These are phyloP conservation scores for Aplosporella prunicola DNA, from an alignment of 2,329 filamentous ascomycete genomes.

Conservation along the genomic window DNA sequence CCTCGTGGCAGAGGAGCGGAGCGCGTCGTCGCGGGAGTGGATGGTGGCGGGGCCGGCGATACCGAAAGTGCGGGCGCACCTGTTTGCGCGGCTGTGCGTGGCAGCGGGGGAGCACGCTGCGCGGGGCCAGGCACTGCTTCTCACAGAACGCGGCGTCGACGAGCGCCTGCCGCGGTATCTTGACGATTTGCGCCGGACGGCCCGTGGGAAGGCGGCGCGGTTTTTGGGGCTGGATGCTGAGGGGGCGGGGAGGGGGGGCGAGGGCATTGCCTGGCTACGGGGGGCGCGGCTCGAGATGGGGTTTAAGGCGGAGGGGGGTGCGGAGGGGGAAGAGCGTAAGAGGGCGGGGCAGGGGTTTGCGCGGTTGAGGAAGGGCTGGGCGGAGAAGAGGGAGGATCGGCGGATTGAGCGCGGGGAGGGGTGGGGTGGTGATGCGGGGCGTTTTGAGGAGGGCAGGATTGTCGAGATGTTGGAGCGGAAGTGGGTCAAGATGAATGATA, in stretches of 20 bases:
- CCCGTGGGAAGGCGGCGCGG: conserved; percentile 75
- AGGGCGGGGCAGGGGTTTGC: conserved; percentile 47
- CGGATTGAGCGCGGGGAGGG: conserved; percentile 61
- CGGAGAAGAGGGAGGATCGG: conserved; percentile 69
- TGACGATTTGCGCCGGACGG: conserved; percentile 63
- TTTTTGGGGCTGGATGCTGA: conserved; percentile 91
- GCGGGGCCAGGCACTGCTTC: conserved; percentile 51
- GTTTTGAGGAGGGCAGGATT: conserved; percentile 73
- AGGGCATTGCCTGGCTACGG: conserved; percentile 76
- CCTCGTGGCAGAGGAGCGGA: conserved; percentile 69
- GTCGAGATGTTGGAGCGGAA: conserved; percentile 80
- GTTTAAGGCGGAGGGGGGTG: conserved; percentile 35
- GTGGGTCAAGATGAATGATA: conserved; percentile 90
- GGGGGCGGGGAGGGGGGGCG: conserved; percentile 67
- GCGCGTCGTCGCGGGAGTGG: conserved; percentile 82
- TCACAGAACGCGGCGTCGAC: conserved; percentile 44
- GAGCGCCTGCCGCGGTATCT: conserved; percentile 62
- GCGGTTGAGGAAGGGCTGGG: conserved; percentile 63
- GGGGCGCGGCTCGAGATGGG: conserved; percentile 70
- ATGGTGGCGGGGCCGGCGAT: conserved; percentile 89
- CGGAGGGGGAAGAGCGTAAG: conserved; percentile 25
- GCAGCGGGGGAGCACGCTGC: conserved; percentile 81
- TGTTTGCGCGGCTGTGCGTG: conserved; percentile 81
- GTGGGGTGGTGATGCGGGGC: conserved; percentile 79
- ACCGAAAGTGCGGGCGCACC: conserved; percentile 75